phyloP scores from a whole-genome alignment of 371 early-diverging fungal species.

The Mucor ambiguus region DNA sequence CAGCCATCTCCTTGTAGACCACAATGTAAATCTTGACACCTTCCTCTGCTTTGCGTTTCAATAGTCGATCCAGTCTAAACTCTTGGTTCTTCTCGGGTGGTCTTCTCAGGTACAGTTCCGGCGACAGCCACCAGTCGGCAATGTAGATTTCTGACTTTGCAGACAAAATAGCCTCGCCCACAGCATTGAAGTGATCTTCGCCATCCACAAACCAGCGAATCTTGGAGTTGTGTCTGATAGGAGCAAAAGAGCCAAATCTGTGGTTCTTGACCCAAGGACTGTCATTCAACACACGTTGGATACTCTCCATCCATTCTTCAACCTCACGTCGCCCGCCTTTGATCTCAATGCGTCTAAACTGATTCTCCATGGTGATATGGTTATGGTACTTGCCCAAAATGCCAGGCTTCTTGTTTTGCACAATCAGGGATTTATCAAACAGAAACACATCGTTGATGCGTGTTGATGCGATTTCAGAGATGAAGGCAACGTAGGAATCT shows the following conservation, averaged over 20 bases:
- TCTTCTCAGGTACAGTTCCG: conserved; percentile 82
- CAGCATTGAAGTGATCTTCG: conserved; percentile 82
- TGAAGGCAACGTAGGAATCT: conserved; percentile 73
- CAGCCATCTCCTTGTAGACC: conserved; percentile 88
- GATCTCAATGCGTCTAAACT: conserved; percentile 66
- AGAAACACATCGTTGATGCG: conserved; percentile 53
- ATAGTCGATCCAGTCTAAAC: conserved; percentile 81
- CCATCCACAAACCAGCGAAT: conserved; percentile 87
- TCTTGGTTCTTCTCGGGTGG: conserved; percentile 76
- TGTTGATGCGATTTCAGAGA: conserved; percentile 47
- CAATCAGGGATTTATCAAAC: conserved; percentile 40
- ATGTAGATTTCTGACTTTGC: conserved; percentile 86
- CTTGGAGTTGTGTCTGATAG: conserved; percentile 67
- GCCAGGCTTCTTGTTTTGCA: conserved; percentile 31
- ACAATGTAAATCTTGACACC: conserved; percentile 91
- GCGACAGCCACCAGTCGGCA: conserved; percentile 91
- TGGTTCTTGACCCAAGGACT: conserved; percentile 75
- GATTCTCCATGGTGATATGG: conserved; percentile 59
- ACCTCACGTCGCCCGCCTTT: conserved; percentile 66
- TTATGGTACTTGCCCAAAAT: conserved; percentile 48
- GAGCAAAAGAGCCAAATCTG: conserved; percentile 83
- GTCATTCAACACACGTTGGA: conserved; percentile 58
- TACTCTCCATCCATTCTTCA: conserved; percentile 66
- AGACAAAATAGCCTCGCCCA: conserved; percentile 77
- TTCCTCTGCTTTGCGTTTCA: conserved; percentile 83